Evolutionary conservation across 345 rosid species (phyloP).

Genomic region (Euphorbia tirucalli): DNA sequence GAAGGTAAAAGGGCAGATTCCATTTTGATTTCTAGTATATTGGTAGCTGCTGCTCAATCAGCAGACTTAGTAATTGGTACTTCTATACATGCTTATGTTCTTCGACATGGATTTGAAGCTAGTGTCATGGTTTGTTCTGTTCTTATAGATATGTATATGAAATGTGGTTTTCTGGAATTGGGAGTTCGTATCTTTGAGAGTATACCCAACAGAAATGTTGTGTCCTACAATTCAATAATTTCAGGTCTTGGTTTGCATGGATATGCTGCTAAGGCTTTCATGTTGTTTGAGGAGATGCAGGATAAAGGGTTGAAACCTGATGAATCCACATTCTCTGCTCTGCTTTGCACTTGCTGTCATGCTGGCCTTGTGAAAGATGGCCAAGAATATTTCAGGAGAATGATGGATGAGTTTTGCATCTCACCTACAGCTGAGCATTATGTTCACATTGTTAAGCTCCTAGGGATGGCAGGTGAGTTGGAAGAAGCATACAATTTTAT

Average conservation of each 20-base stretch:
- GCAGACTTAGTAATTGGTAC: conserved; percentile 49
- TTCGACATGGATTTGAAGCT: conserved; percentile 55
- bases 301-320: conserved; percentile 54
- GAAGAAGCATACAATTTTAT: conserved; percentile 64
- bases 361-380: conserved; percentile 64
- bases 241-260: conserved; percentile 74
- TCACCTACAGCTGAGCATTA: conserved; percentile 61
- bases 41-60: conserved; percentile 59
- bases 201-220: conserved; percentile 42
- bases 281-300: conserved; percentile 53
- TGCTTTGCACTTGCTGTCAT: conserved; percentile 80
- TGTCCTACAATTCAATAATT: conserved; percentile 71
- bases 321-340: conserved; percentile 66
- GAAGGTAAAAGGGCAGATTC: conserved; percentile 56
- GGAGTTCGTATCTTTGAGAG: conserved; percentile 47
- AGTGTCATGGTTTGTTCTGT: conserved; percentile 65
- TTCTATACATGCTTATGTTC: conserved; percentile 54
- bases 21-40: conserved; percentile 51
- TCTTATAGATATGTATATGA: conserved; percentile 74
- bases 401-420: conserved; percentile 64
- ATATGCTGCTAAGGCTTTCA: conserved; percentile 56
- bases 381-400: conserved; percentile 51
- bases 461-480: conserved; percentile 68
- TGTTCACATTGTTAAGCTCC: conserved; percentile 72
- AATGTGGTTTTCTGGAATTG: conserved; percentile 59